Evolutionary conservation across 2,329 filamentous ascomycete genomes (phyloP).

Genomic region (Rutstroemia sp.): DNA sequence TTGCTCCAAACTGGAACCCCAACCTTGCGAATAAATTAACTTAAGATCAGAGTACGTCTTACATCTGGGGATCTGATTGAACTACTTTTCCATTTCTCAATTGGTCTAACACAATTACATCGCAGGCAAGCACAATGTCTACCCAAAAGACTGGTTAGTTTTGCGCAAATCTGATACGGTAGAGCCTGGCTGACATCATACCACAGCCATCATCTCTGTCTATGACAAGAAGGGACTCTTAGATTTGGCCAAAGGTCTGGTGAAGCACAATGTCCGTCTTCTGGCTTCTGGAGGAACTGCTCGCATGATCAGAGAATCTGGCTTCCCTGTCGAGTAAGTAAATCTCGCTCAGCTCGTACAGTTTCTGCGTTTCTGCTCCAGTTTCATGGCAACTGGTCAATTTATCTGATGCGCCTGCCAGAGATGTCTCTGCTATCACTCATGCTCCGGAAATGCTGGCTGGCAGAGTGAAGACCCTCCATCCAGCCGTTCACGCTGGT

Average conservation of each 20-base stretch:
- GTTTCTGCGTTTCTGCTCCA: not conserved
- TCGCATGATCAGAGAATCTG: constrained; percentile 93
- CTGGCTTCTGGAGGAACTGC: constrained; percentile 93
- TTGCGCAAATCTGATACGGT: not conserved
- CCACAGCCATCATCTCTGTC: constrained; percentile 85
- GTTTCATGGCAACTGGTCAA: not conserved
- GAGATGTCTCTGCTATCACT: constrained; percentile 96
- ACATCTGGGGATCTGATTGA: not conserved
- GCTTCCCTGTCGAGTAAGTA: constrained; percentile 83
- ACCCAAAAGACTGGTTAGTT: constrained; percentile 20
- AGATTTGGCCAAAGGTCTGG: constrained; percentile 84
- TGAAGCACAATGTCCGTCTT: constrained; percentile 83
- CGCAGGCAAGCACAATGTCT: constrained; percentile 4
- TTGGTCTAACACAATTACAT: not conserved
- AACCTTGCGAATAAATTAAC: no score
- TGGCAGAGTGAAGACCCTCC: constrained; percentile 88
- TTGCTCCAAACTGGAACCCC: not conserved
- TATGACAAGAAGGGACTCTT: constrained; percentile 97
- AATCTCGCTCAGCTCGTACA: constrained; percentile 27
- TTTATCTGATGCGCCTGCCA: constrained; percentile 30
- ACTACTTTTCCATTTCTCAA: not conserved
- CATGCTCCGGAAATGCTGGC: constrained; percentile 95
- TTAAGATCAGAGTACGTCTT: not conserved
- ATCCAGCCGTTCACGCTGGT: constrained; percentile 72
- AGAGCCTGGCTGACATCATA: constrained; percentile 9